Conservation (phyloP, 2,329 filamentous ascomycete species). For the Tolypocladium ophioglossoides region DNA sequence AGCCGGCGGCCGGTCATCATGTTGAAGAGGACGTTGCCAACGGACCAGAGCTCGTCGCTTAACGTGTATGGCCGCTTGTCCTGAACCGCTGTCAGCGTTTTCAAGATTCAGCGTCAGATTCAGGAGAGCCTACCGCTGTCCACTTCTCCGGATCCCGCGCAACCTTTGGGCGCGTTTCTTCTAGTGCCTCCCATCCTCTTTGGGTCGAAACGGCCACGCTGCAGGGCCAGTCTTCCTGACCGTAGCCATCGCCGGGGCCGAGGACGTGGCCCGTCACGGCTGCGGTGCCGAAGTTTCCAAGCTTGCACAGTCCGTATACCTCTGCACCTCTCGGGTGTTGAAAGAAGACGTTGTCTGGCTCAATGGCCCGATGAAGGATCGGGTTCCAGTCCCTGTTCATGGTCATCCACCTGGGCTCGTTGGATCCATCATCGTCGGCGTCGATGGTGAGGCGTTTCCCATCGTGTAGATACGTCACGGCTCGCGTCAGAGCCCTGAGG, state of each 20-base stretch:
- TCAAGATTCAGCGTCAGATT: not conserved
- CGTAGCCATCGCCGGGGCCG: not conserved
- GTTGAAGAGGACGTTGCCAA: constrained; percentile 26
- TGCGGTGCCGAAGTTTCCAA: constrained; percentile 35
- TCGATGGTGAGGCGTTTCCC: constrained; percentile 23
- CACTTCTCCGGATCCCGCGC: constrained; percentile 3
- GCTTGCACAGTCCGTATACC: constrained; percentile 42
- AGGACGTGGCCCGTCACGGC: constrained; percentile 26
- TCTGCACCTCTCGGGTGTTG: constrained; percentile 35
- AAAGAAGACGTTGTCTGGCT: constrained; percentile 38
- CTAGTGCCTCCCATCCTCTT: constrained; percentile 7
- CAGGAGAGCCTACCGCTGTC: not conserved
- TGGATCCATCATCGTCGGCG: not conserved
- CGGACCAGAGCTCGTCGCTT: constrained; percentile 24
- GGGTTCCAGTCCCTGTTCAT: constrained; percentile 36
- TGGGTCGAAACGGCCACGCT: constrained; percentile 7
- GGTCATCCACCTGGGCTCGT: constrained; percentile 5
- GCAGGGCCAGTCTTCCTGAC: not conserved
- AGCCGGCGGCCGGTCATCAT: constrained; percentile 27
- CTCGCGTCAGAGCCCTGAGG: constrained; percentile 33
- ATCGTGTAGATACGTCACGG: constrained; percentile 42
- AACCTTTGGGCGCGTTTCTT: constrained; percentile 1
- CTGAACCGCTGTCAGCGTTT: constrained; percentile 7
- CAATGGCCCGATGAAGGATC: constrained; percentile 38
- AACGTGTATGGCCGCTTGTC: constrained; percentile 21